Conservation (phyloP, 345 rosid genomes). For the Eucalyptus coolabah region DNA sequence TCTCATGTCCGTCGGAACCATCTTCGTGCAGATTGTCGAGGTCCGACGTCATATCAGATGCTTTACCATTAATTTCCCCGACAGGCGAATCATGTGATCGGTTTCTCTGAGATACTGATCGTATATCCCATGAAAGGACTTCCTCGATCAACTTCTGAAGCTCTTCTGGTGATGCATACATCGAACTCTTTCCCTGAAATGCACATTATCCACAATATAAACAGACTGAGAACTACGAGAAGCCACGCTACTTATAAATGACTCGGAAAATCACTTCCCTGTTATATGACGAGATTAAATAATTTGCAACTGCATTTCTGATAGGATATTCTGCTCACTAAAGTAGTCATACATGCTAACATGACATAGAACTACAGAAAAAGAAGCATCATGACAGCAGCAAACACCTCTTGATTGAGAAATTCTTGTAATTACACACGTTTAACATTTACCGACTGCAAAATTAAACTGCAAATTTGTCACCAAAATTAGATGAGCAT, state of each 20-base stretch:
- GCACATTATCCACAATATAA: background rate
- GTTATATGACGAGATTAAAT: background rate
- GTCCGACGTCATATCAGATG: background rate
- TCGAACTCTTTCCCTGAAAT: constrained; percentile 51
- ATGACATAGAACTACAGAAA: background rate
- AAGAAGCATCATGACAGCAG: background rate
- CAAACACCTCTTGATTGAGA: background rate
- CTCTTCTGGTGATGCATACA: constrained; percentile 62
- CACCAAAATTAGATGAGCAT: background rate
- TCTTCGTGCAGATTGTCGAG: constrained; percentile 5
- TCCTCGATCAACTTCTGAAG: constrained; percentile 49
- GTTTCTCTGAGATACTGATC: constrained; percentile 70
- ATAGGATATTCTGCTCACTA: background rate
- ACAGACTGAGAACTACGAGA: background rate
- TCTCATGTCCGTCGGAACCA: background rate
- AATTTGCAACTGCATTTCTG: background rate
- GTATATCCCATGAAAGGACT: constrained; percentile 92
- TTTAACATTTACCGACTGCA: background rate
- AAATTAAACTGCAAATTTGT: background rate
- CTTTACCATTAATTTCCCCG: background rate
- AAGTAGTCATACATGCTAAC: background rate
- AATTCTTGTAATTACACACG: background rate
- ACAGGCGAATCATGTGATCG: constrained; percentile 24
- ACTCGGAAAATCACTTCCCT: background rate
- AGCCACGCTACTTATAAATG: background rate